A percentile compares a stretch with the other conserved stretches of the same genome.
These are phyloP conservation scores for Ligustrum vulgare DNA, from an alignment of 257 asterid species.

Conservation along the genomic window DNA sequence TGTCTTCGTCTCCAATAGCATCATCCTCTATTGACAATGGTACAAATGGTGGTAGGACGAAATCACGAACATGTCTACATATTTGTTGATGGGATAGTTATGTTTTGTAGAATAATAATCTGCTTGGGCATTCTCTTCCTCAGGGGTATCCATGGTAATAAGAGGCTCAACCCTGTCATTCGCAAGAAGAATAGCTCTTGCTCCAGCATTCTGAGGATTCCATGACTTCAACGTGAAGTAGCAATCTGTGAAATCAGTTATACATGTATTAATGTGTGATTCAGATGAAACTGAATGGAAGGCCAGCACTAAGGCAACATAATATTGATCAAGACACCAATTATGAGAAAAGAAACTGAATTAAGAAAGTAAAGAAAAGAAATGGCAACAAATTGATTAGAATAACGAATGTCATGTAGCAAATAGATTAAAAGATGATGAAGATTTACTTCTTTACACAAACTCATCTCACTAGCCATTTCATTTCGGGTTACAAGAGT, in stretches of 20 bases:
- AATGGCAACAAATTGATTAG: too few relatives aligned
- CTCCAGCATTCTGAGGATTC: slow-evolving; percentile 95
- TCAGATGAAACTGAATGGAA: neutral
- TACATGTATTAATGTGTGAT: neutral
- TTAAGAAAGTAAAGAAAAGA: too few relatives aligned
- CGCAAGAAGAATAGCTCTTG: slow-evolving; percentile 89
- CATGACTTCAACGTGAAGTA: slow-evolving; percentile 86
- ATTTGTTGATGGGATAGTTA: slow-evolving; percentile 84
- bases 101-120: slow-evolving; percentile 74
- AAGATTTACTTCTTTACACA: too few relatives aligned
- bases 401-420: too few relatives aligned
- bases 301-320: neutral
- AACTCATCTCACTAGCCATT: too few relatives aligned
- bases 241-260: slow-evolving; percentile 52
- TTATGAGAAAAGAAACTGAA: too few relatives aligned
- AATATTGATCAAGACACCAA: neutral
- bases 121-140: slow-evolving; percentile 56
- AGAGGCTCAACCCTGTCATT: slow-evolving; percentile 77
- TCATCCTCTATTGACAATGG: too few relatives aligned
- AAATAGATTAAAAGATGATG: too few relatives aligned
- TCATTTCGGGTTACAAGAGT: neutral
- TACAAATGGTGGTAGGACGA: too few relatives aligned
- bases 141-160: slow-evolving; percentile 94
- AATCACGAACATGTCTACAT: too few relatives aligned
- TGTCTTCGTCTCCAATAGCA: too few relatives aligned